These are phyloP conservation scores for Fusarium sp. DNA, from an alignment of 2,329 filamentous ascomycete species.

Conservation along the genomic window DNA sequence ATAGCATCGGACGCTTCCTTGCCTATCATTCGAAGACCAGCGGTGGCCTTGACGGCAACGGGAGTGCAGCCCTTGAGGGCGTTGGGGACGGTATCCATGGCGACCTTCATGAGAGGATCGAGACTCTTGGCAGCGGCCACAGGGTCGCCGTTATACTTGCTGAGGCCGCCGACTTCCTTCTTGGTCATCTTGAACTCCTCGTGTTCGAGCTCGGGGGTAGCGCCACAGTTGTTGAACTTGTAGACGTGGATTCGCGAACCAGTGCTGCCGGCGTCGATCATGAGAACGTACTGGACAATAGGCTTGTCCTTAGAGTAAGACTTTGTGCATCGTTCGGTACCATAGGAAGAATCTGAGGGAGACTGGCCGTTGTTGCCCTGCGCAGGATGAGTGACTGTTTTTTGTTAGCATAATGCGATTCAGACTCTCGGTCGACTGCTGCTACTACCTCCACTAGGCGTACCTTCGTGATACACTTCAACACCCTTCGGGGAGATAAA, in stretches of 20 bases:
- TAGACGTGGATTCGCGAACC: conserved; percentile 98
- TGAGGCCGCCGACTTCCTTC: conserved; percentile 85
- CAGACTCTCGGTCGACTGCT: neutral
- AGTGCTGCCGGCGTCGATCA: conserved; percentile 98
- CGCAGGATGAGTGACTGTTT: conserved; percentile 43
- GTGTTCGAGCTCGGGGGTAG: conserved; percentile 92
- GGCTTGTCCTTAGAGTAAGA: conserved; percentile 90
- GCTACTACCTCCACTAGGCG: conserved; percentile 31
- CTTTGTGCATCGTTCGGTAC: conserved; percentile 81
- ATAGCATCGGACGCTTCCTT: conserved; percentile 84
- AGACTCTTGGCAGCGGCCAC: conserved; percentile 90
- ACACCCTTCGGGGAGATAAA: conserved; percentile 72
- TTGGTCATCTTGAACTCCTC: conserved; percentile 96
- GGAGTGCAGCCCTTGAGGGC: conserved; percentile 92
- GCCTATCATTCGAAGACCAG: conserved; percentile 89
- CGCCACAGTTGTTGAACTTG: conserved; percentile 98
- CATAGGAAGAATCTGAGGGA: conserved; percentile 71
- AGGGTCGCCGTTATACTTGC: conserved; percentile 87
- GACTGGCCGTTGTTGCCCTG: conserved; percentile 60
- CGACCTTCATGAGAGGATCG: conserved; percentile 87
- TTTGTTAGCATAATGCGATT: conserved; percentile 18
- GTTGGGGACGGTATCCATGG: conserved; percentile 86
- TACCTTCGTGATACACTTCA: conserved; percentile 64
- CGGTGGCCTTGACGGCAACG: conserved; percentile 97
- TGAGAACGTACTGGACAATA: conserved; percentile 95